Percentiles rank a stretch among this genome's conserved stretches.
phyloP scores from a whole-genome alignment of 2,329 filamentous ascomycete genomes.

The Purpureocillium lavendulum region DNA sequence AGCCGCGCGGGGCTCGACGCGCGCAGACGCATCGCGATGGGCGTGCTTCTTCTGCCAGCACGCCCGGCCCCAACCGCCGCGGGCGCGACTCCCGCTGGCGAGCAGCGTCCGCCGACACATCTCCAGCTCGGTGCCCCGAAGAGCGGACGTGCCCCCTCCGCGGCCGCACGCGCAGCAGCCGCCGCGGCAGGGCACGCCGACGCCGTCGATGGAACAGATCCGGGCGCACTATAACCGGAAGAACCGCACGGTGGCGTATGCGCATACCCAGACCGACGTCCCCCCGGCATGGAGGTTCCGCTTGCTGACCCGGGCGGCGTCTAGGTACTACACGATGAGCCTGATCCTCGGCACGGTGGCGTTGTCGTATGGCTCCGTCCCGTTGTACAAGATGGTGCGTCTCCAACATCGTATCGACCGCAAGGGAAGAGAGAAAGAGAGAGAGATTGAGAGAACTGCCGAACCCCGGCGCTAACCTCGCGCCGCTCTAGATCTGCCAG shows the following conservation, averaged over 20 bases:
- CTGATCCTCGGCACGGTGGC: slow-evolving; percentile 73
- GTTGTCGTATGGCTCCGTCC: slow-evolving; percentile 75
- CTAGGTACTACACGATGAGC: slow-evolving; percentile 66
- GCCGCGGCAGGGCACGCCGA: slow-evolving; percentile 18
- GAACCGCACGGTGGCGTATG: slow-evolving; percentile 52
- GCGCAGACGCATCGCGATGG: slow-evolving; percentile 20
- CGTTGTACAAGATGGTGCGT: slow-evolving; percentile 76
- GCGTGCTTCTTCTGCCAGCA: slow-evolving; percentile 29
- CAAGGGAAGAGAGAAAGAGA: slow-evolving; percentile 2
- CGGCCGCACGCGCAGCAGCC: slow-evolving; percentile 6
- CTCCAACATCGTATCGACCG: neutral
- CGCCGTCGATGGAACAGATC: slow-evolving; percentile 51
- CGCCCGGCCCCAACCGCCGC: slow-evolving; percentile 15
- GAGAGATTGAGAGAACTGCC: no score
- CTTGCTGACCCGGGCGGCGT: slow-evolving; percentile 8
- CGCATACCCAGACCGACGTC: slow-evolving; percentile 2
- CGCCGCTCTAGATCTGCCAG: slow-evolving; percentile 56
- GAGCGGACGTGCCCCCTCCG: neutral
- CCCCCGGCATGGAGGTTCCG: no score
- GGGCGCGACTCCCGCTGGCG: slow-evolving; percentile 11
- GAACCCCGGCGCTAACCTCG: no score
- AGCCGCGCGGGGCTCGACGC: slow-evolving; percentile 21
- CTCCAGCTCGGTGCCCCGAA: slow-evolving; percentile 19
- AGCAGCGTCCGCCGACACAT: slow-evolving; percentile 22
- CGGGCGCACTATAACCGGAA: slow-evolving; percentile 55